phyloP scores from a whole-genome alignment of 2,329 filamentous ascomycete species.

The Pezicula carpinea region DNA sequence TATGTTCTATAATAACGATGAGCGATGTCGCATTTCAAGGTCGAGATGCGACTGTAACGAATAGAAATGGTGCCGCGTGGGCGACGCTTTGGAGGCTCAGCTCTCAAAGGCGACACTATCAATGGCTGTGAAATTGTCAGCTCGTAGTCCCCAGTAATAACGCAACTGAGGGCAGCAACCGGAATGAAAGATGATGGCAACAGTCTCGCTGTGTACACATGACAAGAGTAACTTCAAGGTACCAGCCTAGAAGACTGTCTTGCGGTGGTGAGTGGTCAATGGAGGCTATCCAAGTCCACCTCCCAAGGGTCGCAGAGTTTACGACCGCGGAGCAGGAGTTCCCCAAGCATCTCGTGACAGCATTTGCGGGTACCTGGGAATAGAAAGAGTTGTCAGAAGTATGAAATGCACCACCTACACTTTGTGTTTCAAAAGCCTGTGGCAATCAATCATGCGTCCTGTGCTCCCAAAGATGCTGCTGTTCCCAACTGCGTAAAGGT shows the following conservation, averaged over 20 bases:
- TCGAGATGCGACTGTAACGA: constrained; percentile 4
- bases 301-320: background rate
- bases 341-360: background rate
- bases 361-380: constrained; percentile 5
- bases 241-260: constrained; percentile 8
- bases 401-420: constrained; percentile 18
- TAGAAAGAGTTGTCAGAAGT: background rate
- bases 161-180: constrained; percentile 1
- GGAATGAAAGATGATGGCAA: background rate
- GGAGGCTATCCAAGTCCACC: background rate
- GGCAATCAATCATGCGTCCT: constrained; percentile 22
- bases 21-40: constrained; percentile 16
- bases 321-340: background rate
- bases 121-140: background rate
- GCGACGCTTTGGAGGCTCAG: background rate
- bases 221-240: constrained; percentile 8
- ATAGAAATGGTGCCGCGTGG: constrained; percentile 8
- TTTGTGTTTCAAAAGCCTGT: constrained; percentile 26
- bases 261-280: constrained; percentile 7
- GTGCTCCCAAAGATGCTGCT: background rate
- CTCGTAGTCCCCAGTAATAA: background rate
- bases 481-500: too few relatives aligned
- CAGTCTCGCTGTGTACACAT: constrained; percentile 2
- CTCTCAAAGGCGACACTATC: constrained; percentile 1
- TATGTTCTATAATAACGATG: constrained; percentile 14